Evolutionary conservation across 228 moss, liverwort and hornwort species (phyloP).

Genomic region (Sphagnum magellanicum): DNA sequence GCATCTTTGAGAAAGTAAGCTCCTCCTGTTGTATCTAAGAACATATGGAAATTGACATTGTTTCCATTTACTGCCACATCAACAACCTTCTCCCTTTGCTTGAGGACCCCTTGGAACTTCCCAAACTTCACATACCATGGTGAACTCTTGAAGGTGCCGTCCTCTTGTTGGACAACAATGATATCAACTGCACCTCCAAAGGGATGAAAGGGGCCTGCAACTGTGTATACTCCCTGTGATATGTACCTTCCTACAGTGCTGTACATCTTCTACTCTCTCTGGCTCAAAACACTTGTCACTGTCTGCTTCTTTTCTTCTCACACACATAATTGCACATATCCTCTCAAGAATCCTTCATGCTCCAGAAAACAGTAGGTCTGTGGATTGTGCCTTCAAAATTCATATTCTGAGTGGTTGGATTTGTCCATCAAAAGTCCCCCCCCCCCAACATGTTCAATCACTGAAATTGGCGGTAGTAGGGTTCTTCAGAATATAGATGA

Average conservation of each 20-base stretch:
- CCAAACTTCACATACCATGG: constrained; percentile 99
- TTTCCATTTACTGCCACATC: constrained; percentile 86
- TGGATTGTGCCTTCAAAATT: no score
- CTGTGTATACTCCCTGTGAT: constrained; percentile 80
- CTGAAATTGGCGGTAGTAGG: no score
- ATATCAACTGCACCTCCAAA: constrained; percentile 98
- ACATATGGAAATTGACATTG: constrained; percentile 82
- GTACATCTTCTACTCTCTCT: constrained; percentile 51
- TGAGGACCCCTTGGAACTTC: constrained; percentile 95
- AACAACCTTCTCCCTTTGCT: constrained; percentile 86
- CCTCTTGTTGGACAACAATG: constrained; percentile 91
- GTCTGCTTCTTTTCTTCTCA: no score
- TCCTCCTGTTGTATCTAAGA: constrained; percentile 88
- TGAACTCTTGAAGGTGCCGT: constrained; percentile 93
- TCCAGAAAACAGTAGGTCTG: no score
- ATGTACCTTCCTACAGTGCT: constrained; percentile 66
- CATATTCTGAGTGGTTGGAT: no score
- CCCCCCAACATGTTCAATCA: no score
- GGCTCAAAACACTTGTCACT: background rate
- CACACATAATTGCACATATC: no score
- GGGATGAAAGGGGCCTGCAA: constrained; percentile 95
- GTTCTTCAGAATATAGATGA: no score
- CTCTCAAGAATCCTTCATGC: no score
- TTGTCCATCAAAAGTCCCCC: no score
- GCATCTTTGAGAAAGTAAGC: constrained; percentile 90